Conservation (phyloP, 768 basidiomycete species). For the Pholiota molesta region DNA sequence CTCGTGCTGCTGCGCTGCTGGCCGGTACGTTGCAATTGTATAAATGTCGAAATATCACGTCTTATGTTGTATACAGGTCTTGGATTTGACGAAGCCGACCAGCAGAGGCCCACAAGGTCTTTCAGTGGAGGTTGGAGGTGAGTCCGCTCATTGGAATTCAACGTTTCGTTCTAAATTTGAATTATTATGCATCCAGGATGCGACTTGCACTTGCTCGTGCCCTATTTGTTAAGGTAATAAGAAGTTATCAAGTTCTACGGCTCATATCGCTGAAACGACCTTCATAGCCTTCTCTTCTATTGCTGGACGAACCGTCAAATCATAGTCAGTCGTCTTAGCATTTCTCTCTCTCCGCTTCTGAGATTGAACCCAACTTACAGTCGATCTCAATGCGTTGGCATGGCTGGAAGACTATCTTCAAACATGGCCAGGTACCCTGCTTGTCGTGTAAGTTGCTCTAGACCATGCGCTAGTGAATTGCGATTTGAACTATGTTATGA, state of each 20-base stretch:
- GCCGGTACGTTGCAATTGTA: slow-evolving; percentile 55
- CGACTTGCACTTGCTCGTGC: slow-evolving; percentile 93
- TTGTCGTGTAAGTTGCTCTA: slow-evolving; percentile 73
- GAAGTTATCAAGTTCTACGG: neutral
- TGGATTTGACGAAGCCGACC: slow-evolving; percentile 90
- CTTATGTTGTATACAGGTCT: slow-evolving; percentile 54
- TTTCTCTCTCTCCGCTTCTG: neutral
- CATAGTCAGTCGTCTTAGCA: slow-evolving; percentile 63
- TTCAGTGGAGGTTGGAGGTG: slow-evolving; percentile 97
- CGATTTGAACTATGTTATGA: slow-evolving; percentile 15
- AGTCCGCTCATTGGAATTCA: slow-evolving; percentile 18
- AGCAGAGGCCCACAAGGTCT: slow-evolving; percentile 77
- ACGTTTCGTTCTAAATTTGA: neutral
- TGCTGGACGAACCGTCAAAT: slow-evolving; percentile 96
- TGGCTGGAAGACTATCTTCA: slow-evolving; percentile 98
- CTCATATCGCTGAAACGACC: neutral
- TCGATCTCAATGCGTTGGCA: slow-evolving; percentile 94
- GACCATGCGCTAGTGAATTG: neutral
- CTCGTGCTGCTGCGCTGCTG: slow-evolving; percentile 84
- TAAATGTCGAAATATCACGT: neutral
- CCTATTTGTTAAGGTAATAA: slow-evolving; percentile 85
- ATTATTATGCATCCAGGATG: slow-evolving; percentile 61
- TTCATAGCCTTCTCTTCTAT: slow-evolving; percentile 65
- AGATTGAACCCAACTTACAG: slow-evolving; percentile 33
- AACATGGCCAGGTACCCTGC: slow-evolving; percentile 89